Base-by-base conservation (phyloP, 768 basidiomycete species). In the Lactarius psammicola region DNA sequence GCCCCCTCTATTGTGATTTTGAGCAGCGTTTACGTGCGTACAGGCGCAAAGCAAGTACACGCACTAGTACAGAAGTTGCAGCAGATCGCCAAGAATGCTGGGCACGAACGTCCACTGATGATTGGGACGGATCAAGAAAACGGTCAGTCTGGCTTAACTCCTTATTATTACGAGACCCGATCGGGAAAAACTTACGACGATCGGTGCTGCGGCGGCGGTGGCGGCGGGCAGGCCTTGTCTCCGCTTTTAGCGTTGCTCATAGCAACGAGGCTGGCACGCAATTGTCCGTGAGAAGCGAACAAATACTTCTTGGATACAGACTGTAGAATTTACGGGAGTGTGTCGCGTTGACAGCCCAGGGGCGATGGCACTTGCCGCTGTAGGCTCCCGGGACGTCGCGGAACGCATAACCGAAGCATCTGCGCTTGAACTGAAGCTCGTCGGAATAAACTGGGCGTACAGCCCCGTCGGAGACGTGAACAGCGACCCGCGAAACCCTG, bases 51-150 rank as follows among this genome's bases (percentile, higher is more conserved):
- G 46, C 87, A 89, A 69, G 78, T 84, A 0, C 79, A 80, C 3
- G 67, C 66, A 13, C 75, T 90, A 17, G 75, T 87, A 6, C 74
- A 72, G 30, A 77, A 79, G 42, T 72, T 90, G 40, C 88, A 89
- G 70, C 68, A 69, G 30, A 70, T 87, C 13, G 87, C 89, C 3
- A 82, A 80, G 64, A 79, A 83, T 31, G 78, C 83, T 1, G 84
- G 87, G 0, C 88, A 90, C 58, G 66, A 71, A 15, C 75, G 69
- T 9, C 88, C 86, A 0, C 76, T 90, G 30, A 77, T 89, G 70
- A 84, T 89, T 51, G 88, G 88, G 1, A 89, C 82, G 20, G 88
- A 90, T 76, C 89, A 89, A 73, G 89, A 90, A 72, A 88, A 88
- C 69, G 89, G 88, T n/a, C n/a, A n/a, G n/a, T 63, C 31, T 84